Evolutionary conservation across 768 basidiomycete genomes (phyloP).

Genomic region (Suillus lakei): DNA sequence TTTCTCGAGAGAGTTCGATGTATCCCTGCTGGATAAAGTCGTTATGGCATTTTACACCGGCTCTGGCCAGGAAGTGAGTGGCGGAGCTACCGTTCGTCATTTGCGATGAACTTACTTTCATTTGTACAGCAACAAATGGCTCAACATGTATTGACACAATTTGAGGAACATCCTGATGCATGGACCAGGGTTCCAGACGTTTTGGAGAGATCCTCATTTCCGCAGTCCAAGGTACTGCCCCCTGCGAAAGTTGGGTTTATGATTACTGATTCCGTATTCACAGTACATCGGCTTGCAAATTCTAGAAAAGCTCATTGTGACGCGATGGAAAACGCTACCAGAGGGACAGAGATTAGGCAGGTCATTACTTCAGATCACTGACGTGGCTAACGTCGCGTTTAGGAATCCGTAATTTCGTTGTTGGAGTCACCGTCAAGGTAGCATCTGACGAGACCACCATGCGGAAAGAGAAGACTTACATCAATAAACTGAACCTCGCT

Average conservation of each 20-base stretch:
- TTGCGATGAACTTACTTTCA: slow-evolving; percentile 14
- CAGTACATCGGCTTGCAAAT: slow-evolving; percentile 98
- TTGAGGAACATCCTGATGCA: slow-evolving; percentile 94
- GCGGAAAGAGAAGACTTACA: slow-evolving; percentile 90
- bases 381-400: slow-evolving; percentile 15
- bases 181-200: slow-evolving; percentile 98
- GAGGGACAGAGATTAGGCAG: slow-evolving; percentile 91
- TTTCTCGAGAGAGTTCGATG: slow-evolving; percentile 93
- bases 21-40: slow-evolving; percentile 90
- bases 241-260: background rate
- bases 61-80: slow-evolving; percentile 73
- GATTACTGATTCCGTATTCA: slow-evolving; percentile 19
- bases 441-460: slow-evolving; percentile 89
- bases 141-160: slow-evolving; percentile 91
- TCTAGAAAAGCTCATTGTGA: slow-evolving; percentile 92
- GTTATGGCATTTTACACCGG: slow-evolving; percentile 92
- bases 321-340: slow-evolving; percentile 95
- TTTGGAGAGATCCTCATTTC: slow-evolving; percentile 80
- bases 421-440: slow-evolving; percentile 89
- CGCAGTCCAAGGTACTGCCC: slow-evolving; percentile 76
- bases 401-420: slow-evolving; percentile 98
- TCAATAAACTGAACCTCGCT: slow-evolving; percentile 97
- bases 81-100: slow-evolving; percentile 11
- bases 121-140: slow-evolving; percentile 85
- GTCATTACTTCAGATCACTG: slow-evolving; percentile 13